Base-by-base conservation (phyloP, 805 yeast genomes). In the Candida sithepensis region DNA sequence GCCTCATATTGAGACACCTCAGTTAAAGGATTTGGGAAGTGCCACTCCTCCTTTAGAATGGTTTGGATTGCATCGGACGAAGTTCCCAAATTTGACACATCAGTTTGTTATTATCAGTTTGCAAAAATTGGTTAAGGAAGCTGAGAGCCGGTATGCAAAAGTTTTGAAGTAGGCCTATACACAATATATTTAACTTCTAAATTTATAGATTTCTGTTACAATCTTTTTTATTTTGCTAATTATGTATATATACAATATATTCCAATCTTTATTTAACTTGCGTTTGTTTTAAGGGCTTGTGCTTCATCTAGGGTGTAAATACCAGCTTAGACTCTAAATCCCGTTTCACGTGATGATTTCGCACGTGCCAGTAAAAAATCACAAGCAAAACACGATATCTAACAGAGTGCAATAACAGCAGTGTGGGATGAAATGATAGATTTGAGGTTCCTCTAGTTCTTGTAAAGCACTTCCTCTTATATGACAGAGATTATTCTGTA, bases 31-130 rank as follows among this genome's bases (percentile, higher is more conserved):
- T 59, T 73, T 94, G 58, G 98, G 99, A 22, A 91, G 85, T 67
- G 98, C 97, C 1, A 94, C 99, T 0, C 99, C 99, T 1, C 99
- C 99, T 2, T 69, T 94, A 48, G 99, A 94, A 63, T 94, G 99
- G 99, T 87, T 94, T 70, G 99, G 99, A 2, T 73, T 94, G 26
- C 94, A 94, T 63, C 75, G 98, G 54, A 79, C 85, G 57, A 80
- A 83, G 54, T 82, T 94, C 55, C 99, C 99, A 0, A 82, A 86
- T 37, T 75, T 87, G 49, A 85, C 96, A 0, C 97, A 94, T 61
- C 92, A 89, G 63, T 71, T 79, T 51, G 81, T 83, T 0, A 85
- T 91, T 43, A 77, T 85, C 13, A 79, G 84, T 2, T 69, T 94
- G 44, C 96, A 89, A 58, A 78, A 81, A 49, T 56, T 89, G 47